These are phyloP conservation scores for Neobulgaria alba DNA, from an alignment of 2,329 filamentous ascomycete species.

Conservation along the genomic window DNA sequence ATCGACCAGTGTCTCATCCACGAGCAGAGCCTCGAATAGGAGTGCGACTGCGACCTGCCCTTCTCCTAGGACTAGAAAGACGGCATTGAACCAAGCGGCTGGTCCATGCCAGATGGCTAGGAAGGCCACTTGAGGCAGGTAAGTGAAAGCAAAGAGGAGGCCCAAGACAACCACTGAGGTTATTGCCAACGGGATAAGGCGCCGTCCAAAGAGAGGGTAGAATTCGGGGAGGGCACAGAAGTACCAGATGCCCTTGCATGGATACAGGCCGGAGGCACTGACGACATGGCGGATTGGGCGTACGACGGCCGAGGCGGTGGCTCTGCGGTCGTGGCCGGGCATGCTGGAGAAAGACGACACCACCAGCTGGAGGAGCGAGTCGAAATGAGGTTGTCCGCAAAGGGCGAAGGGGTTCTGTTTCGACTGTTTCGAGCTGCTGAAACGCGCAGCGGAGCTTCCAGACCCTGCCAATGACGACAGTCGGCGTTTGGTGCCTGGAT, in stretches of 20 bases:
- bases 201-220: slow-evolving; percentile 69
- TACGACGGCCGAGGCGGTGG: background rate
- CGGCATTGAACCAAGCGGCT: slow-evolving; percentile 82
- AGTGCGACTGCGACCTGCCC: slow-evolving; percentile 31
- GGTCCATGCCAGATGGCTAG: slow-evolving; percentile 81
- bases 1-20: slow-evolving; percentile 70
- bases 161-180: slow-evolving; percentile 76
- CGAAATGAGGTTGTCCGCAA: background rate
- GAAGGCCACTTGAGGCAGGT: slow-evolving; percentile 82
- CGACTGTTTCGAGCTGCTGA: background rate
- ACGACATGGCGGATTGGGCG: slow-evolving; percentile 21
- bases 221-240: slow-evolving; percentile 70
- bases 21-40: slow-evolving; percentile 73
- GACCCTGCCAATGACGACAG: background rate
- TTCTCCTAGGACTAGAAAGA: slow-evolving; percentile 79
- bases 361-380: background rate
- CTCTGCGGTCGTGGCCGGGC: background rate
- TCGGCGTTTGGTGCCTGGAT: background rate
- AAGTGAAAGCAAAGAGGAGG: slow-evolving; percentile 82
- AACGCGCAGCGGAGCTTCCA: background rate
- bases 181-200: slow-evolving; percentile 71
- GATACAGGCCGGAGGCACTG: slow-evolving; percentile 37
- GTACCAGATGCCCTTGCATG: slow-evolving; percentile 70
- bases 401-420: background rate
- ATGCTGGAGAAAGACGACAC: background rate